Percentiles rank a stretch among this genome's conserved stretches.
Evolutionary conservation across 78 protist genomes (phyloP).

Genomic region (Pelomyxa schiedti): DNA sequence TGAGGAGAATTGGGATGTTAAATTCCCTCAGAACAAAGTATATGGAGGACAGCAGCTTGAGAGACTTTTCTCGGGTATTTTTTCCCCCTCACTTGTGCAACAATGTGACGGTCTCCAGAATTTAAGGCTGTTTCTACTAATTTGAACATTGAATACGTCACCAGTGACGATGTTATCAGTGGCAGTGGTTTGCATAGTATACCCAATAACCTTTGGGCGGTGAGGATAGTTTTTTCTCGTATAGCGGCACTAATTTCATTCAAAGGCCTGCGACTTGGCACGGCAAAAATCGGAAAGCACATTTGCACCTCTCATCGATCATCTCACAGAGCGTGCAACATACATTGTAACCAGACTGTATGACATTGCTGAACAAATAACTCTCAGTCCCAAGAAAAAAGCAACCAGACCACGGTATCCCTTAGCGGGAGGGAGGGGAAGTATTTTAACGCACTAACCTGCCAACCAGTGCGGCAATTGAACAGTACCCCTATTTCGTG

Average conservation of each 20-base stretch:
- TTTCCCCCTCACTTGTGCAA: no score
- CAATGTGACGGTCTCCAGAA: no score
- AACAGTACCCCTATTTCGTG: conserved; percentile 50
- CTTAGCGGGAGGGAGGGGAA: no score
- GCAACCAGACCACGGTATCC: no score
- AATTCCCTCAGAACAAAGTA: conserved; percentile 46
- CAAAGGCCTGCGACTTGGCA: conserved; percentile 47
- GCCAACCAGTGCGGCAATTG: no score
- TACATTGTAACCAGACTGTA: conserved; percentile 48
- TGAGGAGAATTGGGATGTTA: conserved; percentile 44
- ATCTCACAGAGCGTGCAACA: conserved; percentile 48
- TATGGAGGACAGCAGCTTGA: conserved; percentile 70
- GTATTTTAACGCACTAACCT: no score
- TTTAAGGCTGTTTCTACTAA: conserved; percentile 59
- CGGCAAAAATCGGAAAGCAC: conserved; percentile 31
- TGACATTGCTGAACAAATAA: conserved; percentile 28
- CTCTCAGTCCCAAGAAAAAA: no score
- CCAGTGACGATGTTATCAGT: conserved; percentile 49
- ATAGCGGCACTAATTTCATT: no score
- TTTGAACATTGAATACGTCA: conserved; percentile 34
- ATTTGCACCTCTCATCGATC: conserved; percentile 53
- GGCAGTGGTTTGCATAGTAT: conserved; percentile 54
- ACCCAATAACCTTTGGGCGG: conserved; percentile 62
- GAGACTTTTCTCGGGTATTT: conserved; percentile 37
- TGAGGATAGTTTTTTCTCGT: no score